These are phyloP conservation scores for Neoascochyta sp. DNA, from an alignment of 2,329 filamentous ascomycete genomes.

Conservation along the genomic window DNA sequence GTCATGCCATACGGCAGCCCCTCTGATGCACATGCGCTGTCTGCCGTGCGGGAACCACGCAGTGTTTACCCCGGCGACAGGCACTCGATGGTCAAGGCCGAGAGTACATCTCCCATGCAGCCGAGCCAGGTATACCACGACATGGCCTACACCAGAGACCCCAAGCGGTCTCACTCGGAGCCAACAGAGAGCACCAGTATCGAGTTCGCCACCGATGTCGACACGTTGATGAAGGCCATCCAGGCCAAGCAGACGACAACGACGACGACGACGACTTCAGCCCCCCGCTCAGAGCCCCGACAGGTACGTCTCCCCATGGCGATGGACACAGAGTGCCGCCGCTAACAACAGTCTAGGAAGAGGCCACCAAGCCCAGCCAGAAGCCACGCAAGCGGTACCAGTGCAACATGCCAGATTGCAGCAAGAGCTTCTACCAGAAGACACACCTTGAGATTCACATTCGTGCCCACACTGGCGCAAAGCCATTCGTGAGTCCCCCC, in stretches of 20 bases:
- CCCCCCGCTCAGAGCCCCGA: too few relatives aligned
- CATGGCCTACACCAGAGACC: slow-evolving; percentile 23
- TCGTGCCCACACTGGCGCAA: slow-evolving; percentile 82
- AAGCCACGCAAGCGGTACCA: slow-evolving; percentile 63
- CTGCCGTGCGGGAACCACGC: slow-evolving; percentile 28
- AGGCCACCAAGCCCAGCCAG: slow-evolving; percentile 27
- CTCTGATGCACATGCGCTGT: slow-evolving; percentile 20
- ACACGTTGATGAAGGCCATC: slow-evolving; percentile 84
- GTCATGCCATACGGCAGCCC: slow-evolving; percentile 23
- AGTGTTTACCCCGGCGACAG: slow-evolving; percentile 20
- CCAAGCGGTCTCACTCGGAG: slow-evolving; percentile 49
- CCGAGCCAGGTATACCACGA: slow-evolving; percentile 41
- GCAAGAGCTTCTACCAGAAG: slow-evolving; percentile 83
- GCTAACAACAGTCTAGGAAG: slow-evolving; percentile 14
- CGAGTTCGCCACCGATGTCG: slow-evolving; percentile 76
- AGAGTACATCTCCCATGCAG: slow-evolving; percentile 42
- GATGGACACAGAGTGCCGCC: neutral
- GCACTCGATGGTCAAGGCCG: slow-evolving; percentile 43
- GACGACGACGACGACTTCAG: too few relatives aligned
- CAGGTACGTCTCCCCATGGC: slow-evolving; percentile 27
- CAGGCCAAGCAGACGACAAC: slow-evolving; percentile 63
- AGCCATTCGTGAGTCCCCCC: slow-evolving; percentile 69
- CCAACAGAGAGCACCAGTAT: slow-evolving; percentile 45
- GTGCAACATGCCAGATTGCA: slow-evolving; percentile 71
- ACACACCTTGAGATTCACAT: slow-evolving; percentile 90